These are phyloP conservation scores for Ceratobasidium sp. DNA, from an alignment of 1,284 basidiomycete genomes.

Conservation along the genomic window DNA sequence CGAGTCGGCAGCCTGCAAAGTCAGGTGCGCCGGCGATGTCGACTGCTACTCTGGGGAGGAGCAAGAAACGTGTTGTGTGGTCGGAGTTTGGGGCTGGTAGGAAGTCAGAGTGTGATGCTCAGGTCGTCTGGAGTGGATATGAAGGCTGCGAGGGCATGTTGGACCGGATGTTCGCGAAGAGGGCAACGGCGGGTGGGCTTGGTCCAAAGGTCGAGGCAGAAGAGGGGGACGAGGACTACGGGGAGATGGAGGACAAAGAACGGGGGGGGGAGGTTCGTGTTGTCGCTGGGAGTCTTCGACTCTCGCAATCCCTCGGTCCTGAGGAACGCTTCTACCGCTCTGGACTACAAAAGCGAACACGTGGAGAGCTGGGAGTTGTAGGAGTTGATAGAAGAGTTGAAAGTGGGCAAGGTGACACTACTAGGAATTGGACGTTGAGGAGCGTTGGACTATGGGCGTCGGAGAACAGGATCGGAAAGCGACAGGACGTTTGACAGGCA, in stretches of 20 bases:
- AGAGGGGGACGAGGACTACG: too few relatives aligned
- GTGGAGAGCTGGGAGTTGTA: not conserved
- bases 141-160: constrained; percentile 36
- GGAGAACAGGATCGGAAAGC: too few relatives aligned
- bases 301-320: too few relatives aligned
- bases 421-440: too few relatives aligned
- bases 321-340: too few relatives aligned
- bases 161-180: constrained; percentile 31
- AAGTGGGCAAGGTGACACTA: not conserved
- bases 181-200: not conserved
- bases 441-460: too few relatives aligned
- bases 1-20: constrained; percentile 5
- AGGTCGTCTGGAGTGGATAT: constrained; percentile 34
- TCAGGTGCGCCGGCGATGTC: constrained; percentile 11
- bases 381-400: not conserved
- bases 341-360: not conserved
- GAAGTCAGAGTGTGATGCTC: not conserved
- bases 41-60: not conserved
- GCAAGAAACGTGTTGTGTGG: not conserved
- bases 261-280: too few relatives aligned
- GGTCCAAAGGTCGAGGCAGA: too few relatives aligned
- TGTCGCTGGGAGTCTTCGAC: too few relatives aligned
- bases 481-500: too few relatives aligned
- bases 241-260: too few relatives aligned
- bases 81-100: not conserved